A percentile compares a stretch with the other conserved stretches of the same genome.
Conservation (phyloP, 208 protist genomes). For the Crithidia mellificae region DNA sequence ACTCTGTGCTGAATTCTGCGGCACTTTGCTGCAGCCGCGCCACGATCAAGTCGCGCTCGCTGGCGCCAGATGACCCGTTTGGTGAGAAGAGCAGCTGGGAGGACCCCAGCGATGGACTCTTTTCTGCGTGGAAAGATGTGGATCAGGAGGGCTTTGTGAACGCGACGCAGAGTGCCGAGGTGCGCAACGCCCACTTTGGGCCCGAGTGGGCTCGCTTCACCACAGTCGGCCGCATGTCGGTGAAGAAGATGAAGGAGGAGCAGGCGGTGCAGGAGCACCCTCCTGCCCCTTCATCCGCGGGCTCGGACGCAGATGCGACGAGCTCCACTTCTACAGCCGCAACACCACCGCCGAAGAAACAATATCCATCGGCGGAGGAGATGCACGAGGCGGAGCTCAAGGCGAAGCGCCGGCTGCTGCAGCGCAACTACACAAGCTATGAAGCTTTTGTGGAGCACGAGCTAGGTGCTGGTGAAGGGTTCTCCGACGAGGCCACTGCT, state of each 20-base stretch:
- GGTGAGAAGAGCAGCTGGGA: conserved; percentile 64
- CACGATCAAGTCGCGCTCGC: conserved; percentile 45
- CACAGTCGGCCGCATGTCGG: conserved; percentile 63
- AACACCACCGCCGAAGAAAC: not conserved
- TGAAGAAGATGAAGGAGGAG: conserved; percentile 62
- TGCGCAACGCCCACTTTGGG: conserved; percentile 76
- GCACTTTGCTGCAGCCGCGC: conserved; percentile 22
- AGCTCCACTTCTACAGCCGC: not conserved
- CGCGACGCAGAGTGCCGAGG: conserved; percentile 64
- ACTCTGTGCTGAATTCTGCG: not conserved
- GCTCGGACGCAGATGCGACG: not conserved
- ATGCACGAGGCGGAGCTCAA: conserved; percentile 52
- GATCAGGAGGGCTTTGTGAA: conserved; percentile 64
- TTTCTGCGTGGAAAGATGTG: conserved; percentile 68
- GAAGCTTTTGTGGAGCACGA: conserved; percentile 69
- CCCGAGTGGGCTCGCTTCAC: conserved; percentile 78
- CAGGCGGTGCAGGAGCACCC: conserved; percentile 6
- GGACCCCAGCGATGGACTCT: conserved; percentile 70
- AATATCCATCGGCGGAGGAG: conserved; percentile 43
- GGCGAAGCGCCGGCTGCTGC: conserved; percentile 39
- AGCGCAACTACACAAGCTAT: conserved; percentile 71
- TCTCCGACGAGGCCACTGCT: conserved; percentile 6
- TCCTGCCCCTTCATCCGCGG: not conserved
- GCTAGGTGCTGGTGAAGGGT: conserved; percentile 38
- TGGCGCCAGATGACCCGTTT: conserved; percentile 72